A percentile compares a stretch with the other conserved stretches of the same genome.
phyloP scores from a whole-genome alignment of 805 yeast species.

The Myxozyma lipomycoides region DNA sequence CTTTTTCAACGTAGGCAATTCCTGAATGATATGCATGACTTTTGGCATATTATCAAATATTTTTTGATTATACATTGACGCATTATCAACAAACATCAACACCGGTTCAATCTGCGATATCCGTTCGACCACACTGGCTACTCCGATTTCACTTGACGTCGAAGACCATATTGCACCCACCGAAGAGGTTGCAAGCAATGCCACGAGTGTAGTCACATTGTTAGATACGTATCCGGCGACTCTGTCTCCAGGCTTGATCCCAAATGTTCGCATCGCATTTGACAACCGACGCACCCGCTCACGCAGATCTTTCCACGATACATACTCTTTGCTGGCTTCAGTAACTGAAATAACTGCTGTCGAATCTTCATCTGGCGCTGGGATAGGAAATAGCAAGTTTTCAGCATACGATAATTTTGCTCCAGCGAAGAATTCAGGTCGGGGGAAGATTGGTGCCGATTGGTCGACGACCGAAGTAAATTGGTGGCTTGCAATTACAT shows the following conservation, averaged over 20 bases:
- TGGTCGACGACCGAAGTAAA: constrained; percentile 15
- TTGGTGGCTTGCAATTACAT: constrained; percentile 10
- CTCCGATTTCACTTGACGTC: constrained; percentile 30
- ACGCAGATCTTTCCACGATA: constrained; percentile 28
- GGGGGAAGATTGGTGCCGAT: constrained; percentile 27
- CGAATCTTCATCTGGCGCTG: constrained; percentile 19
- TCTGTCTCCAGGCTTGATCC: constrained; percentile 27
- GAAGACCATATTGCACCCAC: constrained; percentile 31
- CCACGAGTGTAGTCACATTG: constrained; percentile 26
- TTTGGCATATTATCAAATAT: constrained; percentile 22
- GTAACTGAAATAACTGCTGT: constrained; percentile 29
- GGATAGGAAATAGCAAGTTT: constrained; percentile 27
- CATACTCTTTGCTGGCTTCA: constrained; percentile 10
- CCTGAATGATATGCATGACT: constrained; percentile 21
- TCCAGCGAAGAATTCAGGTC: constrained; percentile 27
- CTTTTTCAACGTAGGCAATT: constrained; percentile 15
- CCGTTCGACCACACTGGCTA: constrained; percentile 27
- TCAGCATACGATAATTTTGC: constrained; percentile 29
- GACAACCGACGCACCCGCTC: constrained; percentile 23
- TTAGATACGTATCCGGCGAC: constrained; percentile 30
- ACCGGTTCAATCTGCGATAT: constrained; percentile 28
- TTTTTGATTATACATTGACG: constrained; percentile 28
- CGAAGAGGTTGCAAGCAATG: constrained; percentile 28
- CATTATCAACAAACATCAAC: constrained; percentile 27
- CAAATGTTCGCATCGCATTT: constrained; percentile 18